Base-by-base conservation (phyloP, 129 eudicot species). In the Chrysanthemum lavandulifolium region DNA sequence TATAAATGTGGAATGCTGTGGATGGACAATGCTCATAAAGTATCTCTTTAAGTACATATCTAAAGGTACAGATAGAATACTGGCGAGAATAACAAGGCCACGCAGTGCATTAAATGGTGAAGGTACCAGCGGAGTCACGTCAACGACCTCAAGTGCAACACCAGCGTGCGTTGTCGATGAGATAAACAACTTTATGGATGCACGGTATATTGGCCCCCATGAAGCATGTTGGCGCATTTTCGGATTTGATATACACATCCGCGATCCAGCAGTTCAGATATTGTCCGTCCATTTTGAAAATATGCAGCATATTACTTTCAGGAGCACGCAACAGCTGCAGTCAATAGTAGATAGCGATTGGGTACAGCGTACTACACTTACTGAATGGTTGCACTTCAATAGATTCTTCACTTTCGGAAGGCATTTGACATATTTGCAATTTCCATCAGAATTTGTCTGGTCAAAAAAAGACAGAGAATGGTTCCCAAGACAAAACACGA, bases 401-500 rank as follows among this genome's bases (percentile, higher is more conserved):
- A 1, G 0, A 27, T 2, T 0, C 0, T 27, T 3, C 2, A 0
- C 0, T 0, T 0, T 0, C 0, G 72, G 72, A 1, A 2, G 57
- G 1, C 58, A 67, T 14, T 5, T 67, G 0, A 3, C 5, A 0
- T 67, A 49, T 40, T 3, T 27, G 0, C 3, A 27, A 3, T 27
- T 27, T 3, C 31, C 31, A 3, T 27, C 31, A 2, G 31, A 67
- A 7, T 67, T 2, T 13, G 10, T 10, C 0, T 67, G 72, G 72
- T 36, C 49, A 1, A 1, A 0, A 0, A 4, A 12, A 0, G 8
- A 29, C 3, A 66, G 12, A 11, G 4, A 14, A 9, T 66, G 56
- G 71, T 14, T 2, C 1, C n/a, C 29, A 1, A 43, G 71, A 10
- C 2, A 2, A 3, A 27, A 27, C 3, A 2, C 0, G 3, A 27